phyloP scores from a whole-genome alignment of 2,329 filamentous ascomycete species.

The Didymella exigua region DNA sequence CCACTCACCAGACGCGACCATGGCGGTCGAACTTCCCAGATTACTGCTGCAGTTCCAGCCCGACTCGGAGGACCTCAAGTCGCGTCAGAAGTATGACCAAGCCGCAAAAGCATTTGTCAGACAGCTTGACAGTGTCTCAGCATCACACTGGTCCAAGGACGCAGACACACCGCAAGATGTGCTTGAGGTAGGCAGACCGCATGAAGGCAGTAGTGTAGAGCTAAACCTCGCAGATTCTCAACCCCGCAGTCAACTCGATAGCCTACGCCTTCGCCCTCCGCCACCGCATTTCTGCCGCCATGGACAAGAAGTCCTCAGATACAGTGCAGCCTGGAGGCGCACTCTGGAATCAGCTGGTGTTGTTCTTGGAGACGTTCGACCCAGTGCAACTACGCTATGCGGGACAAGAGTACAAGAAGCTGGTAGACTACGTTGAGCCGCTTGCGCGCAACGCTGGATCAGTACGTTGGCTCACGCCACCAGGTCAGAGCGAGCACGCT shows the following conservation, averaged over 20 bases:
- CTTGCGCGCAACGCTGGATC: conserved; percentile 39
- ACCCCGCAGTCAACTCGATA: conserved; percentile 64
- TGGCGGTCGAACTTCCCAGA: conserved; percentile 41
- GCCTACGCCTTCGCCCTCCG: conserved; percentile 63
- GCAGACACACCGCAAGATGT: conserved; percentile 49
- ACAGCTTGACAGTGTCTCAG: conserved; percentile 42
- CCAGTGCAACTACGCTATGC: conserved; percentile 61
- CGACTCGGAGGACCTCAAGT: conserved; percentile 36
- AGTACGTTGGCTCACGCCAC: conserved; percentile 31
- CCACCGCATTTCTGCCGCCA: conserved; percentile 51
- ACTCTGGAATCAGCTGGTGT: conserved; percentile 57
- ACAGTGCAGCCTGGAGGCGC: conserved; percentile 51
- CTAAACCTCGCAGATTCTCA: conserved; percentile 45
- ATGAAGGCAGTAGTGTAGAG: background rate
- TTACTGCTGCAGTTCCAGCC: conserved; percentile 45
- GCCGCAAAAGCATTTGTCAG: conserved; percentile 44
- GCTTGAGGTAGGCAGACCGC: conserved; percentile 41
- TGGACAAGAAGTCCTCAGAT: conserved; percentile 47
- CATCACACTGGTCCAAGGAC: conserved; percentile 42
- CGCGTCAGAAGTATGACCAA: conserved; percentile 49
- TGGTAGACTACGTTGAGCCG: conserved; percentile 51
- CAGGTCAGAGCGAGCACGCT: background rate
- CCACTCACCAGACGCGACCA: conserved; percentile 14
- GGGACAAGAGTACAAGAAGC: conserved; percentile 53
- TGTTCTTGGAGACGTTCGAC: conserved; percentile 58